Evolutionary conservation across 768 basidiomycete species (phyloP), one percentile per base, ranked within the genome.

Genomic region (Tephrocybe rancida): DNA sequence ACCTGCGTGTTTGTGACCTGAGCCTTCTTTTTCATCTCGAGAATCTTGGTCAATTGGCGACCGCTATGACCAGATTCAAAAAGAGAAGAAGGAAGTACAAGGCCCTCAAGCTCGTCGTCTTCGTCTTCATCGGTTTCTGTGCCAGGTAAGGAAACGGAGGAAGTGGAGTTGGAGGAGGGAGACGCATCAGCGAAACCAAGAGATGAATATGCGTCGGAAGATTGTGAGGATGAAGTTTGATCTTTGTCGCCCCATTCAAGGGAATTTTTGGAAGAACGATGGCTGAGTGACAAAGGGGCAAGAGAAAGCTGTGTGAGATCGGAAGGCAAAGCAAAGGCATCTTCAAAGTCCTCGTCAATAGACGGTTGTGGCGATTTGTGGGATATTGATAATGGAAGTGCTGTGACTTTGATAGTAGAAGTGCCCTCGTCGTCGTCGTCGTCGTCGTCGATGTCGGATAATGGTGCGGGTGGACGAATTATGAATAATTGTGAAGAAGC

Each of bases 181-280:
- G 84, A 87, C 18, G 80, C 81, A 58, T 86, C 85, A 37, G 84
- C 83, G 58, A 92, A 87, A 45, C 90, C 87, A 30, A 93, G 79
- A 19, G 85, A 81, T 35, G 91, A 92, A 61, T 90, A 92, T 8
- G 88, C 83, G 66, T 93, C 92, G 21, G 91, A 93, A n/a, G 90
- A 92, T 63, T 90, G 88, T 13, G 90, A 90, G 5, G 90, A 90
- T 4, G 81, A 84, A 1, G 91, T 88, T 41, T 88, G 83, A 62
- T 93, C 89, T 65, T 83, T 89, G 71, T 92, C 90, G 26, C 87
- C 77, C 89, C 90, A 92, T 71, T 92, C 90, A 24, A 93, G 77
- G 0, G 91, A 92, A 46, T 82, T 84, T 73, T 92, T 92, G 52
- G 92, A 92, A 8, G 87, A 80, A 47, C 87, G 84, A 64, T 91